phyloP scores from a whole-genome alignment of 495 filamentous ascomycete genomes.

The Neurospora tetraspora region DNA sequence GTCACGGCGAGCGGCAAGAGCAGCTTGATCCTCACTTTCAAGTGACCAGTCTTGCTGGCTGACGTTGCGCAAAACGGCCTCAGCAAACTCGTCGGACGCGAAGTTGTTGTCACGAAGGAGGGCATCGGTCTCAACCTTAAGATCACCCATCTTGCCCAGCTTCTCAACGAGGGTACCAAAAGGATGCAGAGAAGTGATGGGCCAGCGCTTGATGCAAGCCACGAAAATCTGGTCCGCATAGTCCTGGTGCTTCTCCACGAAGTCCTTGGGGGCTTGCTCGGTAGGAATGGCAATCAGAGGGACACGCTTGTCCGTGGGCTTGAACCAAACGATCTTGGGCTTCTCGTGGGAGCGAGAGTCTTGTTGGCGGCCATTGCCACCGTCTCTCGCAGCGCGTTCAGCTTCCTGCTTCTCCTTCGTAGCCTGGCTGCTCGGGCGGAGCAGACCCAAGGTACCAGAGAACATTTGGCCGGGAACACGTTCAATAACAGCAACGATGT shows the following conservation, averaged over 20 bases:
- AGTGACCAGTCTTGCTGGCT: slow-evolving; percentile 87
- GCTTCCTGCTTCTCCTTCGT: slow-evolving; percentile 99
- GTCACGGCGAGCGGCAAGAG: slow-evolving; percentile 69
- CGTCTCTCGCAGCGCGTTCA: slow-evolving; percentile 85
- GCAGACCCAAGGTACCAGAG: slow-evolving; percentile 85
- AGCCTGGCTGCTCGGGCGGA: slow-evolving; percentile 94
- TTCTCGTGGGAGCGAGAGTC: slow-evolving; percentile 81
- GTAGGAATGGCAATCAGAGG: slow-evolving; percentile 97
- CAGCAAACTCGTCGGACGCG: slow-evolving; percentile 91
- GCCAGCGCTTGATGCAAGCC: slow-evolving; percentile 98
- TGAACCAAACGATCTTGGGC: slow-evolving; percentile 99
- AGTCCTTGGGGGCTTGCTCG: slow-evolving; percentile 93
- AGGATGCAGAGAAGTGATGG: slow-evolving; percentile 97
- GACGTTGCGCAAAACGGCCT: slow-evolving; percentile 88
- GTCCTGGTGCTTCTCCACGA: slow-evolving; percentile 96
- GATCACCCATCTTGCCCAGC: slow-evolving; percentile 92
- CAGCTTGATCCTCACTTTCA: slow-evolving; percentile 67
- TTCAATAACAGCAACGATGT: slow-evolving; percentile 95
- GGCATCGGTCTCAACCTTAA: slow-evolving; percentile 95
- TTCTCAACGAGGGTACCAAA: slow-evolving; percentile 97
- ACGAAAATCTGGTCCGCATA: slow-evolving; percentile 97
- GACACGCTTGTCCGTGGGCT: slow-evolving; percentile 97
- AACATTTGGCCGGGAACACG: slow-evolving; percentile 98
- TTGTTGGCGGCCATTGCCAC: slow-evolving; percentile 61
- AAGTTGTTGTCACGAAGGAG: slow-evolving; percentile 98